Evolutionary conservation across 768 basidiomycete genomes (phyloP), one percentile per base, ranked within the genome.

Genomic region (Bullera alba): DNA sequence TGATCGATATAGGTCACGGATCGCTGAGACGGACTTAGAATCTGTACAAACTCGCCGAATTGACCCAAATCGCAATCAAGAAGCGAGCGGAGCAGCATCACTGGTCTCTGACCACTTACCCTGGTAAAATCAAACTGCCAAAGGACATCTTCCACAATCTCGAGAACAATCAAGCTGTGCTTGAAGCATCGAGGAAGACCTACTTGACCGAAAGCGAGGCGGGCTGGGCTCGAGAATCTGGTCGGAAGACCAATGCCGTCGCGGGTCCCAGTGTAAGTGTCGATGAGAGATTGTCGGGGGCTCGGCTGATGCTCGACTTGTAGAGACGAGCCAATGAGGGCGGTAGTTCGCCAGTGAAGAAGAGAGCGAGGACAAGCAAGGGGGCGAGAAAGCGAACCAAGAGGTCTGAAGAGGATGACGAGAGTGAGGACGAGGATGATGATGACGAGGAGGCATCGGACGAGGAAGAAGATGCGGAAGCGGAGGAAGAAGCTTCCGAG

Each of bases 31-130:
- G 12, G 19, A 39, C n/a, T n/a, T 42, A 95, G 92, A 86, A 88
- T 68, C 76, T 99, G 34, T 97, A 95, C 65, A 78, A 82, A 7
- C 77, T 88, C 51, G 83, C 86, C 57, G 95, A 99, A 61, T 77
- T 97, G 6, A 84, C 93, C 0, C 88, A 95, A 72, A 81, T 87
- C 59, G 75, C 95, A 28, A 84, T 96, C 71, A 85, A 83, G 61
- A 73, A 77, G 0, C 79, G 80, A n/a, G 78, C 82, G 0, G 75
- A 81, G 28, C 49, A 72, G 14, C 80, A 84, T 50, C 78, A 79
- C 2, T 96, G 92, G 89, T 78, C 77, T 3, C 73, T 96, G 2
- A 76, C 81, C 47, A 84, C 82, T 27, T 86, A 86, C 69, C 89
- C 88, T 0, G 86, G 84, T 5, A 85, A 85, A 65, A 73, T 92